These are phyloP conservation scores for Mucuna pruriens DNA, from an alignment of 306 rosid species.

Conservation along the genomic window DNA sequence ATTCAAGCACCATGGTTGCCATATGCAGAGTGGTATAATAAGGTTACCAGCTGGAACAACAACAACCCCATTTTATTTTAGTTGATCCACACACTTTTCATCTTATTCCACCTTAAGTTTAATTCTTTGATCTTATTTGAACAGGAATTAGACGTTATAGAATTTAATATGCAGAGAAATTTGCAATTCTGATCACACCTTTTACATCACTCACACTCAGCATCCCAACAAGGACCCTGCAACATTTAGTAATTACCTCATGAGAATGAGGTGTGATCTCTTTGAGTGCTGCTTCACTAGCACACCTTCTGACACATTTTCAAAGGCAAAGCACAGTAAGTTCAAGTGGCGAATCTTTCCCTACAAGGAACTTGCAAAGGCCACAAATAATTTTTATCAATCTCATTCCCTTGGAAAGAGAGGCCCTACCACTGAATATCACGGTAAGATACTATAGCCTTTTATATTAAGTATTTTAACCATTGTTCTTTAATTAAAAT, in stretches of 20 bases:
- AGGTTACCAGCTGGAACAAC: neutral
- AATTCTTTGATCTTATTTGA: neutral
- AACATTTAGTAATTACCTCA: neutral
- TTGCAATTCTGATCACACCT: neutral
- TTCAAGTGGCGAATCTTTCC: neutral
- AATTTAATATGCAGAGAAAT: neutral
- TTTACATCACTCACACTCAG: neutral
- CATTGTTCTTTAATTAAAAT: neutral
- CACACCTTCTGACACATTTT: neutral
- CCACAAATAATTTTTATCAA: constrained; percentile 22
- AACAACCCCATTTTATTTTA: neutral
- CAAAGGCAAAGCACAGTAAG: neutral
- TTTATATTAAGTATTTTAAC: too few species aligned
- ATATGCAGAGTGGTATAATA: neutral
- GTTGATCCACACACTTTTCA: neutral
- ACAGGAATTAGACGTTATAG: neutral
- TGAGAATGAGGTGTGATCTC: constrained; percentile 9
- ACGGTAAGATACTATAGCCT: constrained; percentile 21
- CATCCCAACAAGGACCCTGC: neutral
- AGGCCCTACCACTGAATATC: neutral
- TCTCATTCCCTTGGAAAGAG: neutral
- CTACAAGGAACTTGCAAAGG: neutral
- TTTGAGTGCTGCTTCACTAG: constrained; percentile 11
- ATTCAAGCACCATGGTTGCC: neutral
- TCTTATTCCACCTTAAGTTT: neutral